Base-by-base conservation (phyloP, 129 eudicot species). In the Erigeron canadensis region DNA sequence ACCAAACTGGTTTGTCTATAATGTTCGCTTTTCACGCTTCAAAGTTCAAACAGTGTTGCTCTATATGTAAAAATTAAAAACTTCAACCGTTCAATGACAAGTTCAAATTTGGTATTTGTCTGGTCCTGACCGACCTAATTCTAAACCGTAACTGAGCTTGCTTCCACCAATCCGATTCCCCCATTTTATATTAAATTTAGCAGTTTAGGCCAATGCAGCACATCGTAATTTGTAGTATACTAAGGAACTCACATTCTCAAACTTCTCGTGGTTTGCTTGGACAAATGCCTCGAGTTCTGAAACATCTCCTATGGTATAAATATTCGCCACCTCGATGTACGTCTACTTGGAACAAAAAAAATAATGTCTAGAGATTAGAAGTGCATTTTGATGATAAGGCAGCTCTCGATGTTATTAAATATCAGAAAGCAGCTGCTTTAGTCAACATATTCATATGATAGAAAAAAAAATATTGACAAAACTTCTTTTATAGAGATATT, bases 251-350 rank as follows among this genome's bases (percentile, higher is more conserved):
- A 94, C 98, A 65, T 51, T 75, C 75, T 80, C 96, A 87, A 87
- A 94, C 80, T 77, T 94, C 48, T 82, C 96, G 75, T 69, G 86
- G 85, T 94, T 88, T 2, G 77, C 64, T 61, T 77, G 78, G 67
- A 90, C 90, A 72, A 44, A 86, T 44, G 76, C 70, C 69, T 94
- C 81, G 5, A 94, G 87, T 64, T 94, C 97, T 74, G 87, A 63
- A 53, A 89, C 80, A 65, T 87, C 90, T 72, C 98, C 98, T 66
- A 82, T 82, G 72, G 78, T 71, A 76, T 89, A 94, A 78, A 76
- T 77, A 74, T 46, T 82, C 54, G 91, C 96, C 83, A 94, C 69
- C 50, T 87, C 98, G 75, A 87, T 77, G 65, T 94, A 94, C 37
- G 95, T 85, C 98, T 94, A 87, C 74, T 53, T 58, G 61, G 62